Percentiles rank a stretch among this genome's conserved stretches.
Evolutionary conservation across 1,284 basidiomycete genomes (phyloP).

Genomic region (Irpex rosettiformis): DNA sequence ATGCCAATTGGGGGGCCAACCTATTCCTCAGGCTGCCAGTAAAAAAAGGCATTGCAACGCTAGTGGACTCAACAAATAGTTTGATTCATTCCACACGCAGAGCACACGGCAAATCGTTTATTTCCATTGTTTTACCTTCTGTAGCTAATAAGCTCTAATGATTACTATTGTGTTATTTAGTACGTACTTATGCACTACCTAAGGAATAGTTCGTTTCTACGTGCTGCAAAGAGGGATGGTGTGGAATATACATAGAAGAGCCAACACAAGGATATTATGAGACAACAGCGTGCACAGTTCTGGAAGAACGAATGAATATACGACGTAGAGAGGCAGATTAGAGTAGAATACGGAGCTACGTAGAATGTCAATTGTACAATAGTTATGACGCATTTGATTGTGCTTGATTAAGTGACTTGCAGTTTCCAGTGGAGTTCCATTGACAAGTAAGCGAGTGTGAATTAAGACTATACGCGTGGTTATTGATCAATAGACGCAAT

Average conservation of each 20-base stretch:
- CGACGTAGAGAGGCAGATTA: neutral
- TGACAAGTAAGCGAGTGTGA: neutral
- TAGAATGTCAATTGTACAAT: neutral
- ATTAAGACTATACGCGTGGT: neutral
- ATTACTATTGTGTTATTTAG: neutral
- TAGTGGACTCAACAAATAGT: too few relatives aligned
- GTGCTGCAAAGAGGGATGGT: neutral
- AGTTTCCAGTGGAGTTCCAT: neutral
- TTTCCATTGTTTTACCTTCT: too few relatives aligned
- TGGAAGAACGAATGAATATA: neutral
- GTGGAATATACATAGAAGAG: neutral
- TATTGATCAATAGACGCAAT: neutral
- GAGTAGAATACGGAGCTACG: neutral
- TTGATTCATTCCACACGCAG: too few relatives aligned
- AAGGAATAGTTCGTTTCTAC: constrained; percentile 1
- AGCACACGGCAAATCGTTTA: too few relatives aligned
- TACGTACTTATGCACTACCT: neutral
- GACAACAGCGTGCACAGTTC: neutral
- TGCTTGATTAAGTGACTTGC: neutral
- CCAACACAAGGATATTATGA: neutral
- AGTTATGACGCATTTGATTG: neutral
- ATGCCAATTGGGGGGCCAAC: neutral
- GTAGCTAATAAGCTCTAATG: too few relatives aligned
- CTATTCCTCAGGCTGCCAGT: too few relatives aligned
- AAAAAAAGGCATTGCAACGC: too few relatives aligned